Percentiles rank a stretch among this genome's conserved stretches.
Evolutionary conservation across 306 rosid genomes (phyloP).

Genomic region (Quercus parvula): DNA sequence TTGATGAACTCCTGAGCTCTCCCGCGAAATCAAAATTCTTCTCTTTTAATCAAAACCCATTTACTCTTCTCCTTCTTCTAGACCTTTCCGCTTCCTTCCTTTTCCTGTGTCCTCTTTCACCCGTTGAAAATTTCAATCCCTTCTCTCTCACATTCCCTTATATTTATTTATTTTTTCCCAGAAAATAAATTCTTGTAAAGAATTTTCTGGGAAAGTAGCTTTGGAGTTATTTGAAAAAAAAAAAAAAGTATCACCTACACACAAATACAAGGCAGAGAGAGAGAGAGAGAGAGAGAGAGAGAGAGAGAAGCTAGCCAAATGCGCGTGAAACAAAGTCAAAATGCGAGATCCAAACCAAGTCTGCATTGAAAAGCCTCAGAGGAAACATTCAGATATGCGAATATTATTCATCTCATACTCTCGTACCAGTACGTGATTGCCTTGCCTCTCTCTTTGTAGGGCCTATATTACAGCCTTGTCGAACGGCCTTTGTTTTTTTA

Average conservation of each 20-base stretch:
- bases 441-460: not conserved
- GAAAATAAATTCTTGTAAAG: not conserved
- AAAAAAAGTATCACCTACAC: too few relatives aligned
- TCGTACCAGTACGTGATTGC: not conserved
- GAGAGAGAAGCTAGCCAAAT: constrained; percentile 9
- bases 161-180: not conserved
- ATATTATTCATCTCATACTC: not conserved
- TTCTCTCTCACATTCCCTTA: not conserved
- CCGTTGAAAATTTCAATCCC: not conserved
- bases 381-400: constrained; percentile 15
- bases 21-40: constrained; percentile 43
- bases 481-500: constrained; percentile 12
- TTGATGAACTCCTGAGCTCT: constrained; percentile 50
- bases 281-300: not conserved
- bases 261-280: not conserved
- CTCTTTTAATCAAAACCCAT: not conserved
- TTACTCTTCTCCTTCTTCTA: not conserved
- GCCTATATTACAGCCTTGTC: constrained; percentile 25
- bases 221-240: not conserved
- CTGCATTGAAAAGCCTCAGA: constrained; percentile 24
- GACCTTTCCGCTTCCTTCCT: not conserved
- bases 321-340: constrained; percentile 47
- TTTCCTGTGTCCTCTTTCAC: not conserved
- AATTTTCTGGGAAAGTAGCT: constrained; percentile 19
- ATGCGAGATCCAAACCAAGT: constrained; percentile 52